These are phyloP conservation scores for Diaporthe ampelina DNA, from an alignment of 2,329 filamentous ascomycete genomes.

Conservation along the genomic window DNA sequence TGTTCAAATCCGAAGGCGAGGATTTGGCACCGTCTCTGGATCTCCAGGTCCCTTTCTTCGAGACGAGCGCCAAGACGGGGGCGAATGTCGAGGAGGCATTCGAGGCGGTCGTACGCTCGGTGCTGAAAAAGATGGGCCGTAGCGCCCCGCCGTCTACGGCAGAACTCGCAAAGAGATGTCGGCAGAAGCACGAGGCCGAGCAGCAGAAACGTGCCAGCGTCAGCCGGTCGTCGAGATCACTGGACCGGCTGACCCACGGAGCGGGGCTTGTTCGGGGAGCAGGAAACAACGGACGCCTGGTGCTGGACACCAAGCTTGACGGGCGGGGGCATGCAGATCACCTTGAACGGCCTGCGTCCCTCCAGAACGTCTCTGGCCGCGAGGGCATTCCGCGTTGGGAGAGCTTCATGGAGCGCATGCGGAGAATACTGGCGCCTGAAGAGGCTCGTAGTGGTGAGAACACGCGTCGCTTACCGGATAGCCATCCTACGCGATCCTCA, in stretches of 20 bases:
- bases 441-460: neutral
- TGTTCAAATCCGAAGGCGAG: conserved; percentile 62
- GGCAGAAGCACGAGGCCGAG: conserved; percentile 16
- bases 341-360: neutral
- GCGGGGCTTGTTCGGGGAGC: neutral
- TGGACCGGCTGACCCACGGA: neutral
- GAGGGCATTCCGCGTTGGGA: neutral
- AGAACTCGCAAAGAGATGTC: neutral
- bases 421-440: neutral
- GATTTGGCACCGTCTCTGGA: conserved; percentile 72
- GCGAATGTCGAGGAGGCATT: conserved; percentile 77
- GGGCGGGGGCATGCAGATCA: neutral
- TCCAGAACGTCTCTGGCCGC: neutral
- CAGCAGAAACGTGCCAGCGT: conserved; percentile 14
- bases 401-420: conserved; percentile 13
- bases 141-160: neutral
- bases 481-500: neutral
- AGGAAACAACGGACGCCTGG: neutral
- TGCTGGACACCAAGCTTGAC: neutral
- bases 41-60: conserved; percentile 78
- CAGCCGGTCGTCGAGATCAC: neutral
- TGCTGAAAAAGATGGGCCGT: conserved; percentile 44
- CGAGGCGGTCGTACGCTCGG: conserved; percentile 45
- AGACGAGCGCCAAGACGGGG: conserved; percentile 80
- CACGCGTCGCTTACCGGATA: neutral